Evolutionary conservation across 768 basidiomycete species (phyloP).

Genomic region (Cubamyces sp.): DNA sequence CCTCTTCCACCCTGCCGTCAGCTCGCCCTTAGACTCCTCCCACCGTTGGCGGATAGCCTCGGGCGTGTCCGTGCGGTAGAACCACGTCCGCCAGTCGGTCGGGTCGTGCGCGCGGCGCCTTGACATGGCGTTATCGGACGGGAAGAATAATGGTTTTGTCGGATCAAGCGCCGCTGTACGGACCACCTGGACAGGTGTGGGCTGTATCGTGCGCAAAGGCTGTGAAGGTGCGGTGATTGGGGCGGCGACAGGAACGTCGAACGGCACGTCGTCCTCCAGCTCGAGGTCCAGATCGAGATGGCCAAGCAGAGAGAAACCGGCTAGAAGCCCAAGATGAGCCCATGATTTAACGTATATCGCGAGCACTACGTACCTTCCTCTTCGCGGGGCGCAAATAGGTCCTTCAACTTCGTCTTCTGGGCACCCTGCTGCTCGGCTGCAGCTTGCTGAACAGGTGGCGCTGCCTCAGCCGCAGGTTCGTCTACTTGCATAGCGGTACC

Average conservation of each 20-base stretch:
- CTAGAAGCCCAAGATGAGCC: slow-evolving; percentile 36
- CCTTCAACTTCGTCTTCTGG: slow-evolving; percentile 54
- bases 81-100: slow-evolving; percentile 50
- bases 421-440: not conserved
- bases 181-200: slow-evolving; percentile 10
- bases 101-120: slow-evolving; percentile 44
- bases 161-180: slow-evolving; percentile 48
- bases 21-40: slow-evolving; percentile 67
- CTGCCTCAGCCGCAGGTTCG: slow-evolving; percentile 31
- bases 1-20: slow-evolving; percentile 81
- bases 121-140: slow-evolving; percentile 35
- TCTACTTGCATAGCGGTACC: slow-evolving; percentile 18
- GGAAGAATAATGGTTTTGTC: slow-evolving; percentile 67
- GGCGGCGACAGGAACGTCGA: slow-evolving; percentile 30
- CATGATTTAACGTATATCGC: not conserved
- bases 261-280: slow-evolving; percentile 57
- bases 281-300: slow-evolving; percentile 78
- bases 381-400: slow-evolving; percentile 72
- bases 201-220: slow-evolving; percentile 9
- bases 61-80: slow-evolving; percentile 54
- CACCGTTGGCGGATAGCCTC: slow-evolving; percentile 70
- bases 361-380: slow-evolving; percentile 55
- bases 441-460: not conserved
- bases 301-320: slow-evolving; percentile 73
- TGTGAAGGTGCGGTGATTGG: slow-evolving; percentile 18